Conservation (phyloP, 2,329 filamentous ascomycete species). For the Colletotrichum sp. region DNA sequence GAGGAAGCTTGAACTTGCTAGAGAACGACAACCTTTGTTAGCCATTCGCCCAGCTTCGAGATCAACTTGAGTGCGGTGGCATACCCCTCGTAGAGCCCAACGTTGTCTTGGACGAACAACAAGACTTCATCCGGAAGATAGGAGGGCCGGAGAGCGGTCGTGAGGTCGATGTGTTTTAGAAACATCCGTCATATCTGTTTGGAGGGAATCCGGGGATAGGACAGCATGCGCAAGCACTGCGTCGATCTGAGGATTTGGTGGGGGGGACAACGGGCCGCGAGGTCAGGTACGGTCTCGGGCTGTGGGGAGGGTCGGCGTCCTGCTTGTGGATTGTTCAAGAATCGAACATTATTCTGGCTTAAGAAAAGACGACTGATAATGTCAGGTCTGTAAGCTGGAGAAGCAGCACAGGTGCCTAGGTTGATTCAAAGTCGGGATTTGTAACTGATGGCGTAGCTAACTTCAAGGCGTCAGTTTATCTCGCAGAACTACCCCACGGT, state of each 20-base stretch:
- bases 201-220: background rate
- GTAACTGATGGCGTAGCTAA: background rate
- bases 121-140: conserved; percentile 93
- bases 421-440: background rate
- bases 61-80: conserved; percentile 33
- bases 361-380: background rate
- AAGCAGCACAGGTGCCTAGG: background rate
- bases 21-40: background rate
- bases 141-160: conserved; percentile 91
- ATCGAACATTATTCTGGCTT: background rate
- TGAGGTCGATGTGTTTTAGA: conserved; percentile 93
- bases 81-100: conserved; percentile 97
- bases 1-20: conserved; percentile 93
- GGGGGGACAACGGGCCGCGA: background rate
- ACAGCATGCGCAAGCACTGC: background rate
- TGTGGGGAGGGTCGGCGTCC: background rate
- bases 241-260: background rate
- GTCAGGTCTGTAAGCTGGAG: background rate
- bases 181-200: conserved; percentile 81
- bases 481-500: conserved; percentile 6
- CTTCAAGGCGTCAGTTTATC: conserved; percentile 11
- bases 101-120: conserved; percentile 95
- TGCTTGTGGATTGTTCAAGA: background rate
- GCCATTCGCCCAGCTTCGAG: background rate
- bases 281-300: background rate